A percentile compares a stretch with the other conserved stretches of the same genome.
Evolutionary conservation across 805 yeast species (phyloP).

Genomic region (Dipodascopsis uninucleata): DNA sequence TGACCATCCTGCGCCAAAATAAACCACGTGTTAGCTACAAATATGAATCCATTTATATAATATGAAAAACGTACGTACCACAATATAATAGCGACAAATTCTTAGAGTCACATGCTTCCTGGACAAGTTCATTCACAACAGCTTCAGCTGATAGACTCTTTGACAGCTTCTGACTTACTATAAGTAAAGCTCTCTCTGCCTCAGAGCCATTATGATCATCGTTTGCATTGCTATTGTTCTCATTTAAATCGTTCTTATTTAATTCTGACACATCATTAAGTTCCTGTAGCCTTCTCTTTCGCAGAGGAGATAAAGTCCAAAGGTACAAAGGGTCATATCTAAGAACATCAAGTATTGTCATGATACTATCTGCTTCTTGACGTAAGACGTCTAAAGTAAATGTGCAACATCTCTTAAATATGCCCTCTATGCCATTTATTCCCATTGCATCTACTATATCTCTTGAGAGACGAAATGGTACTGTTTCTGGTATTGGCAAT

Average conservation of each 20-base stretch:
- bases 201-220: conserved; percentile 51
- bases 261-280: neutral
- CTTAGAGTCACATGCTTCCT: conserved; percentile 63
- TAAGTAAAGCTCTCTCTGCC: conserved; percentile 72
- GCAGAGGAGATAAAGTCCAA: conserved; percentile 81
- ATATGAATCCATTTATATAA: no score
- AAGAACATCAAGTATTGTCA: conserved; percentile 78
- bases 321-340: conserved; percentile 89
- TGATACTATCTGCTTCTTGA: conserved; percentile 60
- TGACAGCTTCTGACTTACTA: conserved; percentile 70
- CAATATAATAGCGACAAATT: conserved; percentile 72
- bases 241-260: neutral
- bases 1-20: conserved; percentile 6
- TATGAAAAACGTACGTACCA: conserved; percentile 54
- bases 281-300: conserved; percentile 17
- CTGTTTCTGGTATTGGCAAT: conserved; percentile 83
- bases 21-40: no score
- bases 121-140: conserved; percentile 71
- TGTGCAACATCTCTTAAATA: conserved; percentile 70
- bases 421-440: conserved; percentile 74
- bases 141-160: conserved; percentile 78
- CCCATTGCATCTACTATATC: conserved; percentile 95
- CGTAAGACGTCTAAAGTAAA: conserved; percentile 66
- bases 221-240: neutral
- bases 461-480: conserved; percentile 87